phyloP scores from a whole-genome alignment of 352 stramenopile species.

The Phytophthora vignae region DNA sequence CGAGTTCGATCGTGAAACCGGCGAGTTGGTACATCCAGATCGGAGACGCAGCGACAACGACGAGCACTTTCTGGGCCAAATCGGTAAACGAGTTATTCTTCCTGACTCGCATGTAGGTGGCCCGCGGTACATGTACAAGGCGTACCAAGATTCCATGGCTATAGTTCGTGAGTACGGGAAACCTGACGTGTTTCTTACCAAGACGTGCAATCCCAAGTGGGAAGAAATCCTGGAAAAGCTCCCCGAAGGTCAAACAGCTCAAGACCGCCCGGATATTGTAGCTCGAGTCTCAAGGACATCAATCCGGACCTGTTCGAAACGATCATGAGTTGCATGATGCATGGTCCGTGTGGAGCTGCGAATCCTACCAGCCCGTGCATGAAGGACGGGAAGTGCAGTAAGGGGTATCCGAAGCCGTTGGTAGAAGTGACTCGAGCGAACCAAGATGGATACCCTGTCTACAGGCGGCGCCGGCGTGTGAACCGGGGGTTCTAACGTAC shows the following conservation, averaged over 20 bases:
- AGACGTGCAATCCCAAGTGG: background rate
- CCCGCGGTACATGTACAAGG: background rate
- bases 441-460: background rate
- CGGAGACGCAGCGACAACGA: too few relatives aligned
- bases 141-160: background rate
- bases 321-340: background rate
- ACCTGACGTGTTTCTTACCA: background rate
- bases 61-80: too few relatives aligned
- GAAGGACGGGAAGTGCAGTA: background rate
- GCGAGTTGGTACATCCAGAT: too few relatives aligned
- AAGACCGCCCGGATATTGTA: background rate
- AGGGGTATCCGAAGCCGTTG: background rate
- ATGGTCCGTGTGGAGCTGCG: background rate
- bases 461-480: background rate
- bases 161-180: background rate
- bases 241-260: background rate
- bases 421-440: background rate
- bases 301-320: background rate
- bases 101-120: too few relatives aligned
- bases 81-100: too few relatives aligned
- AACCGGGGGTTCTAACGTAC: background rate
- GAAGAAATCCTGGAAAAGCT: background rate
- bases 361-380: background rate
- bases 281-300: background rate
- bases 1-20: too few relatives aligned